Evolutionary conservation across 2,329 filamentous ascomycete genomes (phyloP).

Genomic region (Claviceps spartinae): DNA sequence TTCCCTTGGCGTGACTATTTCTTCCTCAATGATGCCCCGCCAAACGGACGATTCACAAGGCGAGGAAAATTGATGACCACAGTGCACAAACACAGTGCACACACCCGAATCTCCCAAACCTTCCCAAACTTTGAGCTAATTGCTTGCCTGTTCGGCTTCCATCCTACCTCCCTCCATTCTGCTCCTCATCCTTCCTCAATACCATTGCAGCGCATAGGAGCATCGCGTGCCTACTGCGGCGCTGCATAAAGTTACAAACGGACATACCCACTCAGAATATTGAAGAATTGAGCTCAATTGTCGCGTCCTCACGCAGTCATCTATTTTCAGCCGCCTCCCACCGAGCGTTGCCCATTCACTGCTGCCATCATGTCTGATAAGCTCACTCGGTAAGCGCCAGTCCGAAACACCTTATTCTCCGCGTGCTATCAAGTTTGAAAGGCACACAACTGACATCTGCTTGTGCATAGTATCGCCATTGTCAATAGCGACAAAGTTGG

Average conservation of each 20-base stretch:
- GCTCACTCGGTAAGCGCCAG: conserved; percentile 68
- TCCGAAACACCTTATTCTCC: not conserved
- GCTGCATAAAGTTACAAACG: not conserved
- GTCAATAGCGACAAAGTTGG: conserved; percentile 94
- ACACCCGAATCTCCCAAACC: not conserved
- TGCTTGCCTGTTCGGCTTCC: too few species aligned
- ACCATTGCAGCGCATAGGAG: not conserved
- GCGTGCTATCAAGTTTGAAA: not conserved
- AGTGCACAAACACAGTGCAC: conserved; percentile 6
- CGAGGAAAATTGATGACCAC: conserved; percentile 28
- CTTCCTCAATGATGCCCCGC: conserved; percentile 4
- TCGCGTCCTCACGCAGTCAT: not conserved
- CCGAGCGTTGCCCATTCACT: conserved; percentile 5
- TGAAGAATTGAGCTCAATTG: not conserved
- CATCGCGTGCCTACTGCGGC: conserved; percentile 8
- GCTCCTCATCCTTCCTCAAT: conserved; percentile 2
- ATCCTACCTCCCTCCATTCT: not conserved
- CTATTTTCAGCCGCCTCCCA: not conserved
- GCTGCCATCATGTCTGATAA: conserved; percentile 68
- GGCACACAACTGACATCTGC: conserved; percentile 12
- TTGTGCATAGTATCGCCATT: conserved; percentile 71
- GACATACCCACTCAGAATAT: not conserved
- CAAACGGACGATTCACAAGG: conserved; percentile 23
- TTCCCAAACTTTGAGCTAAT: not conserved
- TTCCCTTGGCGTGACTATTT: not conserved